A percentile compares a stretch with the other conserved stretches of the same genome.
Conservation (phyloP, 768 basidiomycete species). For the Suillus ampliporus region DNA sequence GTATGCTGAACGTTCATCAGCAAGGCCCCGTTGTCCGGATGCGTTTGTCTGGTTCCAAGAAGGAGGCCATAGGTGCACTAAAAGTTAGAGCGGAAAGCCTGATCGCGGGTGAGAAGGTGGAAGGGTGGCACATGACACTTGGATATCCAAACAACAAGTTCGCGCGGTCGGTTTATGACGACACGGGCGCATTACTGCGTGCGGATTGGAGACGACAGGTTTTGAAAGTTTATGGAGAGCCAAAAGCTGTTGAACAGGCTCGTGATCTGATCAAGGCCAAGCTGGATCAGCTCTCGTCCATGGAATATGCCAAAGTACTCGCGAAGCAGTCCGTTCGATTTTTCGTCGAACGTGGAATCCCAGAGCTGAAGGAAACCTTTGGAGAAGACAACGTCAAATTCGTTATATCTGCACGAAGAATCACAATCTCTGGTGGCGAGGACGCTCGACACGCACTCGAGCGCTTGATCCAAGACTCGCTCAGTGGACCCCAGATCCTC, state of each 20-base stretch:
- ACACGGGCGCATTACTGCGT: slow-evolving; percentile 50
- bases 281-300: slow-evolving; percentile 50
- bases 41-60: slow-evolving; percentile 54
- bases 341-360: slow-evolving; percentile 56
- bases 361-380: slow-evolving; percentile 54
- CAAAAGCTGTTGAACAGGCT: slow-evolving; percentile 45
- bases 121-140: slow-evolving; percentile 57
- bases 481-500: slow-evolving; percentile 23
- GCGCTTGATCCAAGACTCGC: slow-evolving; percentile 49
- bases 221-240: slow-evolving; percentile 53
- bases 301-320: slow-evolving; percentile 48
- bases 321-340: slow-evolving; percentile 49
- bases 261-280: slow-evolving; percentile 52
- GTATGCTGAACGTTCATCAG: slow-evolving; percentile 38
- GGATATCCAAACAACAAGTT: slow-evolving; percentile 34
- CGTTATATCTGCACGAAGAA: slow-evolving; percentile 44
- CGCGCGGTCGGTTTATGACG: slow-evolving; percentile 37
- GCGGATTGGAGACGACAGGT: slow-evolving; percentile 50
- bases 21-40: slow-evolving; percentile 40
- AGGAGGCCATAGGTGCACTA: slow-evolving; percentile 57
- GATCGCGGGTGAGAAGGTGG: slow-evolving; percentile 53
- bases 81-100: slow-evolving; percentile 66
- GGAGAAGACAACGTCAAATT: slow-evolving; percentile 60
- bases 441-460: slow-evolving; percentile 55
- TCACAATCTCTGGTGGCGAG: slow-evolving; percentile 62